Conservation (phyloP, 345 rosid genomes). For the Euphorbia lathyris region DNA sequence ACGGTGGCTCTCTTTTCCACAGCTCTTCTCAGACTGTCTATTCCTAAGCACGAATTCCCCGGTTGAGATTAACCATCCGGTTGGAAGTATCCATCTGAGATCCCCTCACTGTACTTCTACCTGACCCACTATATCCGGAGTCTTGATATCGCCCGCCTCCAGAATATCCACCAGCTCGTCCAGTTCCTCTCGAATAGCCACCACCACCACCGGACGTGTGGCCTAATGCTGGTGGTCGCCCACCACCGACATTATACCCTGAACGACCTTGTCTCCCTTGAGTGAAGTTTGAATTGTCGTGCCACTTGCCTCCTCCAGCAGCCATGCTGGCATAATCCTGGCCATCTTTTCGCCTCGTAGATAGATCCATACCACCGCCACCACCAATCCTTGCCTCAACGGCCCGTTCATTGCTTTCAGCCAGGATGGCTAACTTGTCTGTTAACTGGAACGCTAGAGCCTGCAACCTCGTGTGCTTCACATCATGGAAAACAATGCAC, state of each 20-base stretch:
- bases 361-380: conserved; percentile 62
- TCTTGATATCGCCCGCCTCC: conserved; percentile 24
- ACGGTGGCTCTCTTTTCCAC: too few relatives aligned
- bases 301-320: conserved; percentile 62
- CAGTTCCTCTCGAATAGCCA: conserved; percentile 51
- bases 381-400: conserved; percentile 66
- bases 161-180: conserved; percentile 52
- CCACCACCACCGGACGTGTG: conserved; percentile 38
- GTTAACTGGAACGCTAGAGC: conserved; percentile 75
- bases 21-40: too few relatives aligned
- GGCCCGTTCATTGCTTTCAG: conserved; percentile 81
- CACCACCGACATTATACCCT: conserved; percentile 39
- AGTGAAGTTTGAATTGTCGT: conserved; percentile 41
- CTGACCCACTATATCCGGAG: conserved; percentile 28
- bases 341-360: conserved; percentile 56
- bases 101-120: conserved; percentile 42
- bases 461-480: conserved; percentile 68
- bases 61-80: conserved; percentile 72
- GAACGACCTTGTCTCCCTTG: conserved; percentile 64
- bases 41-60: conserved; percentile 42
- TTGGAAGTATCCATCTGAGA: conserved; percentile 50
- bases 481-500: conserved; percentile 70
- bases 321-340: conserved; percentile 53
- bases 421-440: conserved; percentile 61
- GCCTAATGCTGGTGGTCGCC: conserved; percentile 36